phyloP scores from a whole-genome alignment of 2,329 filamentous ascomycete genomes.

The Grosmannia serpens region DNA sequence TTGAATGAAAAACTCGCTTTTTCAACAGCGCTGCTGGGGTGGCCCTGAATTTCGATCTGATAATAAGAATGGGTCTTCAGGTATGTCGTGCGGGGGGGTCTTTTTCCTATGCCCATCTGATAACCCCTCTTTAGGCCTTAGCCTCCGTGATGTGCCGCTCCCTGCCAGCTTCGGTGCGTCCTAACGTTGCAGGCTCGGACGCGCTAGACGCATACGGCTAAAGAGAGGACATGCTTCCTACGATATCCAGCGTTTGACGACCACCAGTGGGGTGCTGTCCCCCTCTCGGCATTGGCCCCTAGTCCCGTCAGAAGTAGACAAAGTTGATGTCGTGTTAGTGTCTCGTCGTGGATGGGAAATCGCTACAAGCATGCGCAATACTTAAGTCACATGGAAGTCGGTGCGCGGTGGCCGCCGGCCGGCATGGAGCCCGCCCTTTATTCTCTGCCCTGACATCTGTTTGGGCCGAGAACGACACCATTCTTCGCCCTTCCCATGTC shows the following conservation, averaged over 20 bases:
- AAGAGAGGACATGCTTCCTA: not conserved
- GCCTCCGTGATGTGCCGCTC: not conserved
- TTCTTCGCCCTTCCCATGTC: not conserved
- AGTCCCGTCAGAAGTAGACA: not conserved
- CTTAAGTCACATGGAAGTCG: not conserved
- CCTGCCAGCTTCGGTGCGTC: not conserved
- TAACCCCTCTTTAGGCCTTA: not conserved
- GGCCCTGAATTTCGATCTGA: not conserved
- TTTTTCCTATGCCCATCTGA: not conserved
- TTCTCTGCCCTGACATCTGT: not conserved
- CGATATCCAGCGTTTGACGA: too few species aligned
- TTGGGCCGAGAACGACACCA: not conserved
- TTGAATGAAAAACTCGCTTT: not conserved
- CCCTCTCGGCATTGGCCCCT: not conserved
- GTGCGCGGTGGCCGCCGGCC: too few species aligned
- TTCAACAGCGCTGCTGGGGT: not conserved
- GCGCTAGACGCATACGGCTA: not conserved
- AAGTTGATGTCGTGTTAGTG: not conserved
- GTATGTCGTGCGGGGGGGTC: not conserved
- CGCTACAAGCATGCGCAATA: not conserved
- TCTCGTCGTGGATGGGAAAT: too few species aligned
- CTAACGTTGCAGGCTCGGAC: not conserved
- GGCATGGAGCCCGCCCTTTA: not conserved
- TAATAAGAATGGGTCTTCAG: not conserved
- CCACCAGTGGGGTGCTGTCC: not conserved